These are phyloP conservation scores for Pythium phragmiticola DNA, from an alignment of 352 stramenopile genomes.

Conservation along the genomic window DNA sequence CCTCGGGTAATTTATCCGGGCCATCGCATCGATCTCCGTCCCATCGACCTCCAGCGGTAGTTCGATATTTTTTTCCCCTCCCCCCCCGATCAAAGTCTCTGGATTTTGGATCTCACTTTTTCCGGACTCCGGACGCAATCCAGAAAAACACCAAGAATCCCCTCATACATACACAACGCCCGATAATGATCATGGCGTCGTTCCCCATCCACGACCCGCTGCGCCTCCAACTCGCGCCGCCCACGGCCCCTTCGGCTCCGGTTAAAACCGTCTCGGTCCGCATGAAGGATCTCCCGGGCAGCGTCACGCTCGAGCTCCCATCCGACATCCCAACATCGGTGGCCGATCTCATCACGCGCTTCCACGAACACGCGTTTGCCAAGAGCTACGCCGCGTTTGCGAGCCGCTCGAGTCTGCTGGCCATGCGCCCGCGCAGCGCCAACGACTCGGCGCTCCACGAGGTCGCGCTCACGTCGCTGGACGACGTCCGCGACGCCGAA, in stretches of 20 bases:
- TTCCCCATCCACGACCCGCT: constrained; percentile 32
- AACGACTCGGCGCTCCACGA: constrained; percentile 30
- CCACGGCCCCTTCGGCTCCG: constrained; percentile 11
- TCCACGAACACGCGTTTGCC: constrained; percentile 71
- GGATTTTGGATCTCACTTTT: neutral
- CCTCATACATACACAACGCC: neutral
- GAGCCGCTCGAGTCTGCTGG: constrained; percentile 39
- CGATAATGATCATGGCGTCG: constrained; percentile 47
- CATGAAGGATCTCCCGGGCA: constrained; percentile 71
- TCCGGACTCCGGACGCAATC: neutral
- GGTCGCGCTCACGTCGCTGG: constrained; percentile 38
- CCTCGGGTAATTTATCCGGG: constrained; percentile 21
- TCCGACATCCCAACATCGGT: constrained; percentile 29
- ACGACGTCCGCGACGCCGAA: constrained; percentile 52
- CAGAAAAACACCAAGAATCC: neutral
- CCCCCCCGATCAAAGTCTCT: neutral
- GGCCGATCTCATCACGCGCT: constrained; percentile 56
- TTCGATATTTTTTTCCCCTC: constrained; percentile 4
- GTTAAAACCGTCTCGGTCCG: constrained; percentile 55
- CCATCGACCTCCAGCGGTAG: constrained; percentile 3
- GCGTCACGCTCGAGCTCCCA: constrained; percentile 53
- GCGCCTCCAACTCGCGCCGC: constrained; percentile 46
- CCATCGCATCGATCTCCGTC: neutral
- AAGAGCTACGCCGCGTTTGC: constrained; percentile 71
- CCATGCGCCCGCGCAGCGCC: constrained; percentile 34